A percentile compares a stretch with the other conserved stretches of the same genome.
These are phyloP conservation scores for Melampsora americana DNA, from an alignment of 1,284 basidiomycete genomes.

Conservation along the genomic window DNA sequence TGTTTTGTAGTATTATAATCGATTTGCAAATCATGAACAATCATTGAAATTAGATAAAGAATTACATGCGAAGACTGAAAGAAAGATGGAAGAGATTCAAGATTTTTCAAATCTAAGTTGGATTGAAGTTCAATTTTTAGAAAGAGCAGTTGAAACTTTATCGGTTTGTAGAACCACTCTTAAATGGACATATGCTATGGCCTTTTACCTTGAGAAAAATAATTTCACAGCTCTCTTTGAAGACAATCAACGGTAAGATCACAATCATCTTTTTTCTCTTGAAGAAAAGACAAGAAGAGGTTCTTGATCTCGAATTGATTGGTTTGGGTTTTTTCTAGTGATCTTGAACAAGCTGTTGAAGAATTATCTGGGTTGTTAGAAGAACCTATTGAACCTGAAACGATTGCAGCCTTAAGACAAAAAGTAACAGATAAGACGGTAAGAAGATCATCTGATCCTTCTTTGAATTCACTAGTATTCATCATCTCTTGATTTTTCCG, in stretches of 20 bases:
- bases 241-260: conserved; percentile 78
- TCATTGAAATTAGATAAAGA: conserved; percentile 91
- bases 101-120: conserved; percentile 82
- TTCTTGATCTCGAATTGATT: background rate
- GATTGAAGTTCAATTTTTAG: conserved; percentile 99
- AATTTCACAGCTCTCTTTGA: conserved; percentile 96
- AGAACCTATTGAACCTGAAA: conserved; percentile 78
- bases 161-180: conserved; percentile 84
- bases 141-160: conserved; percentile 84
- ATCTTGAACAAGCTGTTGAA: conserved; percentile 91
- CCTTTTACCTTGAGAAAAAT: conserved; percentile 79
- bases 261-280: conserved; percentile 29
- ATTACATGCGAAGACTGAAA: conserved; percentile 89
- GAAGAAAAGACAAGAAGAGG: background rate
- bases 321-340: conserved; percentile 59
- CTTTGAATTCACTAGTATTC: background rate
- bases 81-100: conserved; percentile 99
- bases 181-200: conserved; percentile 99
- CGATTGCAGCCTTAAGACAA: conserved; percentile 75
- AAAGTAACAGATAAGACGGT: conserved; percentile 92
- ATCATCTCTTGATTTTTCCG: conserved; percentile 2
- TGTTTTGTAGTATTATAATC: conserved; percentile 78
- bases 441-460: conserved; percentile 49
- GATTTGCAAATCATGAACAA: conserved; percentile 97
- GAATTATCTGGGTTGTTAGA: conserved; percentile 89